These are phyloP conservation scores for Fusarium siculi DNA, from an alignment of 2,329 filamentous ascomycete genomes.

Conservation along the genomic window DNA sequence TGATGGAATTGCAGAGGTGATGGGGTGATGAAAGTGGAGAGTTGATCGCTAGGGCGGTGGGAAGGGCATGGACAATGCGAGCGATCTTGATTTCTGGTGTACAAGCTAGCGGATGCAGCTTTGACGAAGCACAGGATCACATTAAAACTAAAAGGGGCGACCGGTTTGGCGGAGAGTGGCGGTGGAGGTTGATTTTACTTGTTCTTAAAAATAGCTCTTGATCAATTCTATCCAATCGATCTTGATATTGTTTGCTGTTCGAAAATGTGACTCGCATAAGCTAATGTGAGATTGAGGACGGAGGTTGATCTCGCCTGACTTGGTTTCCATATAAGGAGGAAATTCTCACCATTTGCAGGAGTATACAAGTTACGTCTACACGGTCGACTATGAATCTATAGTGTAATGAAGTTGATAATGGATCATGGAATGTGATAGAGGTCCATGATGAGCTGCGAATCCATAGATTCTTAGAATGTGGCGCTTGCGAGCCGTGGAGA, in stretches of 20 bases:
- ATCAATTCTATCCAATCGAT: conserved; percentile 20
- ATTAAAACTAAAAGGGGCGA: conserved; percentile 47
- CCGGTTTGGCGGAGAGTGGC: conserved; percentile 50
- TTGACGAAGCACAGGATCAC: conserved; percentile 7
- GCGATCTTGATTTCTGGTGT: conserved; percentile 17
- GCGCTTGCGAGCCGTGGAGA: neutral
- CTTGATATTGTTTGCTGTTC: neutral
- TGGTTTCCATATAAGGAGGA: neutral
- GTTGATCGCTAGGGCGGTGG: conserved; percentile 33
- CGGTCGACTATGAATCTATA: neutral
- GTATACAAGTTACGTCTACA: neutral
- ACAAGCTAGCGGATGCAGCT: neutral
- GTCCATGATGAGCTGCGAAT: neutral
- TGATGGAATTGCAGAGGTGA: neutral
- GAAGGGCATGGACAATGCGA: conserved; percentile 29
- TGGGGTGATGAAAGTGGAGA: neutral
- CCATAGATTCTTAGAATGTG: neutral
- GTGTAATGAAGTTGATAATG: neutral
- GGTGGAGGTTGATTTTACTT: conserved; percentile 47
- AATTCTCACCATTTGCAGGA: neutral
- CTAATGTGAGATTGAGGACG: neutral
- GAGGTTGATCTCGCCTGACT: neutral
- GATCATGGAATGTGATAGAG: neutral
- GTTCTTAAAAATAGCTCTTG: conserved; percentile 26
- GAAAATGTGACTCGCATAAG: neutral